Evolutionary conservation across 208 protist species (phyloP).

Genomic region (Leishmania guyanensis): DNA sequence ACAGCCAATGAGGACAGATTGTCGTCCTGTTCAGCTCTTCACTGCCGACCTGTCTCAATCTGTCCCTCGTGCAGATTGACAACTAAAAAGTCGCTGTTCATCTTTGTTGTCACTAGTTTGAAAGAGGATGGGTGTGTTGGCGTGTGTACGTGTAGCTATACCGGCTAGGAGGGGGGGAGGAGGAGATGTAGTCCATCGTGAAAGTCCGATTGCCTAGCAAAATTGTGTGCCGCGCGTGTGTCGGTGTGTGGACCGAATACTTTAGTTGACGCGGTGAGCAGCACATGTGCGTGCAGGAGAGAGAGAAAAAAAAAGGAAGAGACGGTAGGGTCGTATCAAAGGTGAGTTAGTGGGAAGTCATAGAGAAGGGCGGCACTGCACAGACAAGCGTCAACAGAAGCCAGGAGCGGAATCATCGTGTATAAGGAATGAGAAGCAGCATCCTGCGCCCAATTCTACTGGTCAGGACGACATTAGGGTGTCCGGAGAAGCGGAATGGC

Average conservation of each 20-base stretch:
- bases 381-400: not conserved
- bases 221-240: not conserved
- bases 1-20: not conserved
- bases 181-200: not conserved
- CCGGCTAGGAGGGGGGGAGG: too few species aligned
- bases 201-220: not conserved
- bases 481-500: not conserved
- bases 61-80: not conserved
- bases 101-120: not conserved
- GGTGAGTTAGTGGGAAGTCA: not conserved
- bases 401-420: not conserved
- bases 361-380: not conserved
- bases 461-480: not conserved
- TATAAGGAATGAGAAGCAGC: not conserved
- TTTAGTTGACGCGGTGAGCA: not conserved
- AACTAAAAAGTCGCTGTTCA: not conserved
- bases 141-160: not conserved
- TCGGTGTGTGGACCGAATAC: not conserved
- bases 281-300: not conserved
- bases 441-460: not conserved
- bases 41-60: not conserved
- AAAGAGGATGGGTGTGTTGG: not conserved
- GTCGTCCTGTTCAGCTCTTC: not conserved
- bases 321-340: not conserved
- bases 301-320: not conserved